These are phyloP conservation scores for Suillus discolor DNA, from an alignment of 768 basidiomycete genomes.

Conservation along the genomic window DNA sequence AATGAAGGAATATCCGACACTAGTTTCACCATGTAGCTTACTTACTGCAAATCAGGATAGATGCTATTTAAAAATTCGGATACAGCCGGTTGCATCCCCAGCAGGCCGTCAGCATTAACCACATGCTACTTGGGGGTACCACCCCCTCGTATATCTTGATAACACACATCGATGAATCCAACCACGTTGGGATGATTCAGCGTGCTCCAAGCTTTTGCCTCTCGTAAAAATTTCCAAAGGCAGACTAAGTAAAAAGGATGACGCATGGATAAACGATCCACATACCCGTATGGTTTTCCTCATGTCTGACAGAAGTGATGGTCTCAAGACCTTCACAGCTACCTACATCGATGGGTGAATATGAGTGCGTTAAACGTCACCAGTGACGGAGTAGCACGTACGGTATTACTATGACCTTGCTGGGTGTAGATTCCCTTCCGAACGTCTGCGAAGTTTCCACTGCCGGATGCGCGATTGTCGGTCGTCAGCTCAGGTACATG, in stretches of 20 bases:
- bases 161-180: conserved; percentile 24
- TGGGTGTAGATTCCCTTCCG: neutral
- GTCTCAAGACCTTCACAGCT: conserved; percentile 1
- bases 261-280: neutral
- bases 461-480: neutral
- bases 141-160: conserved; percentile 19
- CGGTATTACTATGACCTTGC: neutral
- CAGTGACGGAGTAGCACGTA: neutral
- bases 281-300: neutral
- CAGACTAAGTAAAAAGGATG: neutral
- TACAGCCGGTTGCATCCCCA: neutral
- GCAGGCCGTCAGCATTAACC: neutral
- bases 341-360: neutral
- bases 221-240: conserved; percentile 28
- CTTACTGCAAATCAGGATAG: neutral
- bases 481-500: neutral
- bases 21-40: neutral
- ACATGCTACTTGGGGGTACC: conserved; percentile 11
- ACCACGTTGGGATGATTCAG: conserved; percentile 25
- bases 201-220: conserved; percentile 30
- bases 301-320: neutral
- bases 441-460: conserved; percentile 3
- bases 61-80: neutral
- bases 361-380: neutral
- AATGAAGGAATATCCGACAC: too few species aligned